phyloP scores from a whole-genome alignment of 371 early-diverging fungal species.

The Conidiobolus coronatus region DNA sequence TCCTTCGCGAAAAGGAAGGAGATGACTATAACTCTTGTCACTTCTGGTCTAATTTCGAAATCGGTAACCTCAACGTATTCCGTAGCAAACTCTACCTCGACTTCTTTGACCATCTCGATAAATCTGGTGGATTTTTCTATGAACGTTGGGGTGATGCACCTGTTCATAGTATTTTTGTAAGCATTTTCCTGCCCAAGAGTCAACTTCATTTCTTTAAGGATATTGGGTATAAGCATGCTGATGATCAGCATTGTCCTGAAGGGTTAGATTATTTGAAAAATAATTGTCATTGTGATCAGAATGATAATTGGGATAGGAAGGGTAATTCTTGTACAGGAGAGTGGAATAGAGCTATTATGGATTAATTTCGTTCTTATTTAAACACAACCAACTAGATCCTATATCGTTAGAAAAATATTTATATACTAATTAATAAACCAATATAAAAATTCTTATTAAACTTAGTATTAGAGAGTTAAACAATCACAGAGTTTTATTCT shows the following conservation, averaged over 20 bases:
- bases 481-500: no score
- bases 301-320: no score
- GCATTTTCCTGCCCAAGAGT: slow-evolving; percentile 43
- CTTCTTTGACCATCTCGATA: slow-evolving; percentile 71
- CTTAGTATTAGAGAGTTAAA: no score
- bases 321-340: no score
- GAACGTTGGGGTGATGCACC: slow-evolving; percentile 96
- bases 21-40: slow-evolving; percentile 36
- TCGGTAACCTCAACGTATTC: slow-evolving; percentile 60
- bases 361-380: slow-evolving; percentile 72
- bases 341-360: no score
- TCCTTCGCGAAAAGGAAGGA: slow-evolving; percentile 3
- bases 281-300: slow-evolving; percentile 17
- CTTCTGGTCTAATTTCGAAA: slow-evolving; percentile 95
- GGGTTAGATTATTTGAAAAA: slow-evolving; percentile 20
- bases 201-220: slow-evolving; percentile 85
- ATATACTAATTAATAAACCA: no score
- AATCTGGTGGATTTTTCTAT: slow-evolving; percentile 81
- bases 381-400: no score
- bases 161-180: slow-evolving; percentile 76
- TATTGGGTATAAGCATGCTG: slow-evolving; percentile 54
- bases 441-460: no score
- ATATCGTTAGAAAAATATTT: no score
- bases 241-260: slow-evolving; percentile 44
- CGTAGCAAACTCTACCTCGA: slow-evolving; percentile 39